A percentile compares a stretch with the other conserved stretches of the same genome.
phyloP scores from a whole-genome alignment of 1,284 basidiomycete species.

The Malassezia equina region DNA sequence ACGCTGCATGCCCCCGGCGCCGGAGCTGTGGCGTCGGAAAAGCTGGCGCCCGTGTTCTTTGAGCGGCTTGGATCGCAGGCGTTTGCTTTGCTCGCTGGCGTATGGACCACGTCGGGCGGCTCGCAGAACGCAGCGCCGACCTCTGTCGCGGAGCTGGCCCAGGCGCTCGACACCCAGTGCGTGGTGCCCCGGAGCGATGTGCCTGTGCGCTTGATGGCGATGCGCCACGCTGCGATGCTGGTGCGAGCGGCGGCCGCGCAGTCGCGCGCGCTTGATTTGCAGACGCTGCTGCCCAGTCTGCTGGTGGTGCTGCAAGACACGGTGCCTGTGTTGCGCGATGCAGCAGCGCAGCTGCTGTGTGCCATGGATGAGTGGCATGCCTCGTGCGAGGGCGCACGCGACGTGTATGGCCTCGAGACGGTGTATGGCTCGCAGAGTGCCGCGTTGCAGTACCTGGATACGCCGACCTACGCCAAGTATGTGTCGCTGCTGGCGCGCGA shows the following conservation, averaged over 20 bases:
- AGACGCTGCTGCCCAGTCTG: conserved; percentile 54
- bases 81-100: conserved; percentile 11
- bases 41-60: conserved; percentile 10
- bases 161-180: conserved; percentile 47
- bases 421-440: conserved; percentile 63
- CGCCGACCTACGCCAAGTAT: conserved; percentile 62
- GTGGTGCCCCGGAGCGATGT: conserved; percentile 64
- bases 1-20: conserved; percentile 11
- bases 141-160: conserved; percentile 9
- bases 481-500: conserved; percentile 53
- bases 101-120: conserved; percentile 6
- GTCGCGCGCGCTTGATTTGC: conserved; percentile 20
- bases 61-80: background rate
- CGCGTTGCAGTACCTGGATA: conserved; percentile 65
- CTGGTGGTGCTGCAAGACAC: conserved; percentile 25
- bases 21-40: background rate
- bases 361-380: conserved; percentile 49
- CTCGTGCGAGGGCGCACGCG: conserved; percentile 50
- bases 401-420: conserved; percentile 69
- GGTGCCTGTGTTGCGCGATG: conserved; percentile 61
- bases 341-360: conserved; percentile 57
- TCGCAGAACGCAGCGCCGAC: background rate
- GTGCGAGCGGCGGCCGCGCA: background rate
- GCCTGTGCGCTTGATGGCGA: conserved; percentile 66
- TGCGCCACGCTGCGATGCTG: conserved; percentile 6